phyloP scores from a whole-genome alignment of 2,329 filamentous ascomycete genomes.

The Claviceps sp. region DNA sequence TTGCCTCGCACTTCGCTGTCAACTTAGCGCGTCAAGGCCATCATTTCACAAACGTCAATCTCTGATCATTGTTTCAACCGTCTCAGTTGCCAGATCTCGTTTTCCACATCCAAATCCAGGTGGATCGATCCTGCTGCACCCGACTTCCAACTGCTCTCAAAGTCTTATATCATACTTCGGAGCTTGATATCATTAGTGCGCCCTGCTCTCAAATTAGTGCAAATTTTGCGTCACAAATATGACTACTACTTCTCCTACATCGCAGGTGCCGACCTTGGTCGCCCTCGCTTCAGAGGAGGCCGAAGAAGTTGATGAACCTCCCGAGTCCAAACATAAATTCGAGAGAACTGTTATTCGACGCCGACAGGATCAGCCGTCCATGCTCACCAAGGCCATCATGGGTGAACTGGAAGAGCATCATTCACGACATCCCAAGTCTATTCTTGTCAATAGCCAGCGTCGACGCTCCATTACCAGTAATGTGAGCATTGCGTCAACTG shows the following conservation, averaged over 20 bases:
- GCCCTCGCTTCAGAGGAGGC: slow-evolving; percentile 44
- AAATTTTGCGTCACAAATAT: slow-evolving; percentile 10
- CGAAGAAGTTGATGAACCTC: slow-evolving; percentile 77
- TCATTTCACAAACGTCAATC: neutral
- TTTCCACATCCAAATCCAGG: neutral
- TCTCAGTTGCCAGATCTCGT: neutral
- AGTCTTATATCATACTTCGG: neutral
- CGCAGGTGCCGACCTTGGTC: slow-evolving; percentile 19
- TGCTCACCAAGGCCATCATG: slow-evolving; percentile 76
- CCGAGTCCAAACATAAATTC: slow-evolving; percentile 44
- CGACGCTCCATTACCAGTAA: slow-evolving; percentile 65
- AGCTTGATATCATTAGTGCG: too few relatives aligned
- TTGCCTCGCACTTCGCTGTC: slow-evolving; percentile 9
- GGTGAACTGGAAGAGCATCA: slow-evolving; percentile 47
- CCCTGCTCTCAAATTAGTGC: neutral
- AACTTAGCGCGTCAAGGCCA: neutral
- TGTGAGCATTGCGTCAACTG: slow-evolving; percentile 67
- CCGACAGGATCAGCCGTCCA: slow-evolving; percentile 53
- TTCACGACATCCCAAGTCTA: slow-evolving; percentile 24
- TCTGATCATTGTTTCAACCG: neutral
- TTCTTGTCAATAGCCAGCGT: slow-evolving; percentile 24
- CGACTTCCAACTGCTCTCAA: neutral
- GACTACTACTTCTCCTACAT: slow-evolving; percentile 12
- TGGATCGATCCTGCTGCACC: neutral
- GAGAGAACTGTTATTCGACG: slow-evolving; percentile 33